phyloP scores from a whole-genome alignment of 2,329 filamentous ascomycete species.

The Thielaviopsis ethacetica region DNA sequence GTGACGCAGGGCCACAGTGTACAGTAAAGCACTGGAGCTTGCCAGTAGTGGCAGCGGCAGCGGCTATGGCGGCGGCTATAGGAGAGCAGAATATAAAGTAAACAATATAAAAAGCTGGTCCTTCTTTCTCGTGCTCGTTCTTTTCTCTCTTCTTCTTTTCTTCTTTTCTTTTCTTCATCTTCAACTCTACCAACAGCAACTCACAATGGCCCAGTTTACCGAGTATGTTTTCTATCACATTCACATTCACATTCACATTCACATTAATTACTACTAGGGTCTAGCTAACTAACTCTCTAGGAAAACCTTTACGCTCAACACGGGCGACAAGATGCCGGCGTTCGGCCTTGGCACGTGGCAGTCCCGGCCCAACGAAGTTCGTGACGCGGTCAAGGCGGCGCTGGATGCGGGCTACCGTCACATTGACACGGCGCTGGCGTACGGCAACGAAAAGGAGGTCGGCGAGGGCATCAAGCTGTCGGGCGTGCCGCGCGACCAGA shows the following conservation, averaged over 20 bases:
- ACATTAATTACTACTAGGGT: no score
- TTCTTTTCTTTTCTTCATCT: neutral
- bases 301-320: slow-evolving; percentile 50
- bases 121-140: neutral
- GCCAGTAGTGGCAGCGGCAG: no score
- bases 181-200: neutral
- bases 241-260: no score
- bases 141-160: neutral
- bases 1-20: neutral
- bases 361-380: slow-evolving; percentile 51
- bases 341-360: slow-evolving; percentile 70
- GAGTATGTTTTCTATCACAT: neutral
- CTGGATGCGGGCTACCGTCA: slow-evolving; percentile 55
- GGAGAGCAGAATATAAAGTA: no score
- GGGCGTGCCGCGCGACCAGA: slow-evolving; percentile 46
- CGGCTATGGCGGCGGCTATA: no score
- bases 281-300: slow-evolving; percentile 1
- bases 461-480: slow-evolving; percentile 47
- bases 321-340: slow-evolving; percentile 61
- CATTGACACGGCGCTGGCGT: slow-evolving; percentile 61
- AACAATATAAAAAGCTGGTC: neutral
- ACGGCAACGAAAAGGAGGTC: slow-evolving; percentile 59
- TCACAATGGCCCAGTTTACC: slow-evolving; percentile 5
- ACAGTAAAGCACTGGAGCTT: no score
- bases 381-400: slow-evolving; percentile 53